A percentile compares a stretch with the other conserved stretches of the same genome.
These are phyloP conservation scores for Scedosporium apiospermum DNA, from an alignment of 2,329 filamentous ascomycete species.

Conservation along the genomic window DNA sequence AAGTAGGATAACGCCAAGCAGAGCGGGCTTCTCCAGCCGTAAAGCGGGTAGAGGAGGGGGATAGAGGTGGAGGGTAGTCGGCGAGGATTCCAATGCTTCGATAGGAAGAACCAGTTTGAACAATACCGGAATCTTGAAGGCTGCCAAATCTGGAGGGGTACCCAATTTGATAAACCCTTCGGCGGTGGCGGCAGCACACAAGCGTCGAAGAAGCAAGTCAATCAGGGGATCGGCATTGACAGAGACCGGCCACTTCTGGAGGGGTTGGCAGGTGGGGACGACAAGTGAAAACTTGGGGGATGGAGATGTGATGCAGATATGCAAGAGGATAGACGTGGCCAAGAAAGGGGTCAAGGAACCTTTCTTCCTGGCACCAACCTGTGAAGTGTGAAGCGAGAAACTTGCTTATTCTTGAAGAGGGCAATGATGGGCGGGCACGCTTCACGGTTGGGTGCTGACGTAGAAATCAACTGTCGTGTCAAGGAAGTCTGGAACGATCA, in stretches of 20 bases:
- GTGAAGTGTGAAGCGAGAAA: neutral
- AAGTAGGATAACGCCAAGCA: neutral
- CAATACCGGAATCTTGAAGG: neutral
- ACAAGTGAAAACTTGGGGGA: conserved; percentile 5
- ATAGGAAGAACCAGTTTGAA: neutral
- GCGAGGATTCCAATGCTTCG: neutral
- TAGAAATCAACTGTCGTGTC: neutral
- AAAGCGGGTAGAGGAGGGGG: neutral
- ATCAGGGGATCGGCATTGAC: neutral
- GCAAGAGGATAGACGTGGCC: neutral
- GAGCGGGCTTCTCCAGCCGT: neutral
- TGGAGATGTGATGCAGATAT: neutral
- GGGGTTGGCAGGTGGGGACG: neutral
- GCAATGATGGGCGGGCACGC: neutral
- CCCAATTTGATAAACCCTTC: neutral
- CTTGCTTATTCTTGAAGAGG: neutral
- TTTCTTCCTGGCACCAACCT: neutral
- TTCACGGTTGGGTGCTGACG: neutral
- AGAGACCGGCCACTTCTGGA: neutral
- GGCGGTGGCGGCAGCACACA: neutral
- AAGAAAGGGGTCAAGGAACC: neutral
- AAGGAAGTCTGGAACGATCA: neutral
- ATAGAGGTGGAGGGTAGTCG: neutral
- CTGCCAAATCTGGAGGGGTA: neutral
- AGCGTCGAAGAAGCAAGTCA: neutral